Conservation (phyloP, 257 asterid species). For the Fraxinus quadrangulata region DNA sequence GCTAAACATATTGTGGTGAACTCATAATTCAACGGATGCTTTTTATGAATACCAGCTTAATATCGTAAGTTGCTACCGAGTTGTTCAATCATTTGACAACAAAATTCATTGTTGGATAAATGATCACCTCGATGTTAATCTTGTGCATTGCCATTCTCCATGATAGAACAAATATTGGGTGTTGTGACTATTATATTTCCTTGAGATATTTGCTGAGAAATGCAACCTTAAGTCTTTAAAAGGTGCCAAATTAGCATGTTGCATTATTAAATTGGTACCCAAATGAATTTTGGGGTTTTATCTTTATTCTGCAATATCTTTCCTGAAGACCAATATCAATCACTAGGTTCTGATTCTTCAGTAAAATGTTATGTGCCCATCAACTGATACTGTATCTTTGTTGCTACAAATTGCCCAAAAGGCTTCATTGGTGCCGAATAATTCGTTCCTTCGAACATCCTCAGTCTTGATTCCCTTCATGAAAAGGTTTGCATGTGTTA, state of each 20-base stretch:
- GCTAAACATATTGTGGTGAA: not conserved
- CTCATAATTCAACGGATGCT: not conserved
- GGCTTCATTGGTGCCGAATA: not conserved
- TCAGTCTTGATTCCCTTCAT: not conserved
- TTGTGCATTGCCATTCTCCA: not conserved
- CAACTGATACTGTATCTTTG: not conserved
- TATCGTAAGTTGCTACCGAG: not conserved
- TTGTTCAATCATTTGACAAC: not conserved
- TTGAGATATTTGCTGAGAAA: not conserved
- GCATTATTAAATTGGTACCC: not conserved
- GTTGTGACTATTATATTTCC: not conserved
- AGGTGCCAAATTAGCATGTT: not conserved
- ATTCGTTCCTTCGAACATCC: not conserved
- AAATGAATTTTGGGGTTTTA: too few relatives aligned
- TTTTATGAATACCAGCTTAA: not conserved
- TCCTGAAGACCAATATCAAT: not conserved
- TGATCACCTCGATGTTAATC: not conserved
- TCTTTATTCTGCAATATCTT: not conserved
- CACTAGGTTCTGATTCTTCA: not conserved
- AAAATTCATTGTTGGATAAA: not conserved
- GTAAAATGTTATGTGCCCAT: not conserved
- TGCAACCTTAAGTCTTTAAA: not conserved
- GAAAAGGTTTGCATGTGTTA: not conserved
- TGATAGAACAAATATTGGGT: not conserved
- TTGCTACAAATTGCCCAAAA: not conserved